phyloP scores from a whole-genome alignment of 257 asterid species.

The Fraxinus excelsior region DNA sequence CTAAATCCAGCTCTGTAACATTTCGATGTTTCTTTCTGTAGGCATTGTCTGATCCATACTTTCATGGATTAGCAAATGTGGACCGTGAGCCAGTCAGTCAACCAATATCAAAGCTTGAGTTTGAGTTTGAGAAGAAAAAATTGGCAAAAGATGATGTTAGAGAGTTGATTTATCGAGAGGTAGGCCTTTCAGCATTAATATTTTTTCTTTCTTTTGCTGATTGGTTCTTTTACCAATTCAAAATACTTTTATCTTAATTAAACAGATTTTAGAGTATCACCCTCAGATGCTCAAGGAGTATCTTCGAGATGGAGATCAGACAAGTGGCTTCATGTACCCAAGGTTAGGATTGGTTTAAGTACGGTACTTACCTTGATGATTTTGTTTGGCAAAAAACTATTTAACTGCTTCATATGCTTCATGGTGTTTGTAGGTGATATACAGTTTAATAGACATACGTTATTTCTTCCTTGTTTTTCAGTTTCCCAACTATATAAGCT shows the following conservation, averaged over 20 bases:
- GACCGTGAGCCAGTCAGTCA: slow-evolving; percentile 89
- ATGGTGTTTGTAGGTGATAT: not conserved
- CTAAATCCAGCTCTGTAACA: not conserved
- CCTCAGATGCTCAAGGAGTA: slow-evolving; percentile 97
- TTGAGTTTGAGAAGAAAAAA: slow-evolving; percentile 91
- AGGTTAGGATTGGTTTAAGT: slow-evolving; percentile 52
- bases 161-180: slow-evolving; percentile 84
- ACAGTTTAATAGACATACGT: not conserved
- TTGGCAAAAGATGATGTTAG: slow-evolving; percentile 89
- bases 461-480: not conserved
- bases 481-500: not conserved
- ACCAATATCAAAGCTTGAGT: slow-evolving; percentile 92
- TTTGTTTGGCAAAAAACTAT: slow-evolving; percentile 5
- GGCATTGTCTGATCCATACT: slow-evolving; percentile 87
- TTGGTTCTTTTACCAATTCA: slow-evolving; percentile 8
- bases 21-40: slow-evolving; percentile 37
- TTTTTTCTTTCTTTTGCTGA: not conserved
- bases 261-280: slow-evolving; percentile 94
- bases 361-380: not conserved
- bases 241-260: slow-evolving; percentile 21
- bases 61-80: slow-evolving; percentile 69
- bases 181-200: slow-evolving; percentile 22
- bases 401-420: not conserved
- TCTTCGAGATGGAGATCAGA: slow-evolving; percentile 87
- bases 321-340: slow-evolving; percentile 97